Evolutionary conservation across 164 flowering plant genomes (phyloP).

Genomic region (Cinnamomum chago): DNA sequence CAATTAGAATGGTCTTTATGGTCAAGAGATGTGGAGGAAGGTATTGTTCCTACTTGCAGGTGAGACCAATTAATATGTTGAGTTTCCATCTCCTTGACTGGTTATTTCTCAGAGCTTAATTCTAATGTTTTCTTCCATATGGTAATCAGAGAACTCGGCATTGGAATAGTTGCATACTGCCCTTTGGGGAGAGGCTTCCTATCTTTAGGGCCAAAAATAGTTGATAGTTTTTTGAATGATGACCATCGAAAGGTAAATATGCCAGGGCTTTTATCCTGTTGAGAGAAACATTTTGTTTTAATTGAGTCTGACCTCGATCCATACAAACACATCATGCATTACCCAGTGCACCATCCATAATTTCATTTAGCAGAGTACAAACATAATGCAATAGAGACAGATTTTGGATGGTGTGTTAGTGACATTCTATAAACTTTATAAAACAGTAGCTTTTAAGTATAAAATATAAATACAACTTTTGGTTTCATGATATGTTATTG

Average conservation of each 20-base stretch:
- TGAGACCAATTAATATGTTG: neutral
- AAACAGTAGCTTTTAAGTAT: no score
- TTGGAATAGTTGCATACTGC: slow-evolving; percentile 57
- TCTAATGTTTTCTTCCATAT: slow-evolving; percentile 3
- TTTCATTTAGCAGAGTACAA: no score
- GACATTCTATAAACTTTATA: no score
- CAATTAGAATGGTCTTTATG: slow-evolving; percentile 25
- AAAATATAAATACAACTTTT: no score
- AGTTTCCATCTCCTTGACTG: neutral
- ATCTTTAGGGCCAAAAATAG: slow-evolving; percentile 38
- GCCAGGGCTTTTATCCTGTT: no score
- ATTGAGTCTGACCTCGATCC: neutral
- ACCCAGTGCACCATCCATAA: neutral
- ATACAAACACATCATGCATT: neutral
- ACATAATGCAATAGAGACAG: no score
- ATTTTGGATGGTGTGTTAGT: no score
- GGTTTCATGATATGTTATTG: neutral
- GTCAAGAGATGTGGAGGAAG: slow-evolving; percentile 12
- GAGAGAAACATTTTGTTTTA: neutral
- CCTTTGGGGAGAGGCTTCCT: slow-evolving; percentile 59
- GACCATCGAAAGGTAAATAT: neutral
- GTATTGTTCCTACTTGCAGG: slow-evolving; percentile 26
- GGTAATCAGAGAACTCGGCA: slow-evolving; percentile 32
- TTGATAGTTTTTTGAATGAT: slow-evolving; percentile 17
- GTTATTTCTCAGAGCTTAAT: neutral